These are phyloP conservation scores for Xanthoconium stramineum DNA, from an alignment of 768 basidiomycete genomes.

Conservation along the genomic window DNA sequence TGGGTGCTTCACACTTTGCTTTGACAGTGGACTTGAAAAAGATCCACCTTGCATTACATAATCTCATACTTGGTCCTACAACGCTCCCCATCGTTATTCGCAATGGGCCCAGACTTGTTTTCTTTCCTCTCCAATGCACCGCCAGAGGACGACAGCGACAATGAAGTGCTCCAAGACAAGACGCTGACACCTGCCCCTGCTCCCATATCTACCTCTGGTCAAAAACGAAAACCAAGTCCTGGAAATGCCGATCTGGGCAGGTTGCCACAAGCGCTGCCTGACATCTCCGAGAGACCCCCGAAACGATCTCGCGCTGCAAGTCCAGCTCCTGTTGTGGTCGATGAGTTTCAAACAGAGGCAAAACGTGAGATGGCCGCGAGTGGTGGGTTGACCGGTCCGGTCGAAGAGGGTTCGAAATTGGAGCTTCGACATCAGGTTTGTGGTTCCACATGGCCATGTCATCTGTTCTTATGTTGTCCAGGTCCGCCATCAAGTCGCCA, in stretches of 20 bases:
- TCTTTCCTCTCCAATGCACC: constrained; percentile 27
- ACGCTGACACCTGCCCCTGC: background rate
- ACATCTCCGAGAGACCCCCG: constrained; percentile 32
- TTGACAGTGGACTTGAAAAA: too few relatives aligned
- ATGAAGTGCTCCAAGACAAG: constrained; percentile 13
- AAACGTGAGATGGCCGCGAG: constrained; percentile 89
- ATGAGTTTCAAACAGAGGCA: constrained; percentile 93
- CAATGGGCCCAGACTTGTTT: constrained; percentile 30
- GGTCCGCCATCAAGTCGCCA: constrained; percentile 95
- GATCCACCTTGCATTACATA: too few relatives aligned
- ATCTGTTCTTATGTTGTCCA: constrained; percentile 27
- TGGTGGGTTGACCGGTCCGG: constrained; percentile 78
- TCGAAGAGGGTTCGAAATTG: constrained; percentile 63
- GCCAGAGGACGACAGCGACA: constrained; percentile 26
- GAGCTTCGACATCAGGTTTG: constrained; percentile 76
- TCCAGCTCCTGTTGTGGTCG: constrained; percentile 75
- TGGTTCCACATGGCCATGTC: background rate
- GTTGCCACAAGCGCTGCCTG: constrained; percentile 13
- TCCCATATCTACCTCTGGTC: constrained; percentile 4
- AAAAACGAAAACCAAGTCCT: constrained; percentile 26
- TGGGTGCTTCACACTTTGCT: background rate
- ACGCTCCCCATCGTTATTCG: background rate
- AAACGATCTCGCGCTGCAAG: constrained; percentile 64
- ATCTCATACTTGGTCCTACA: background rate
- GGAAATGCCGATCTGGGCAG: background rate